Percentiles rank a stretch among this genome's conserved stretches.
phyloP scores from a whole-genome alignment of 1,284 basidiomycete species.

The Ustilago hordei region DNA sequence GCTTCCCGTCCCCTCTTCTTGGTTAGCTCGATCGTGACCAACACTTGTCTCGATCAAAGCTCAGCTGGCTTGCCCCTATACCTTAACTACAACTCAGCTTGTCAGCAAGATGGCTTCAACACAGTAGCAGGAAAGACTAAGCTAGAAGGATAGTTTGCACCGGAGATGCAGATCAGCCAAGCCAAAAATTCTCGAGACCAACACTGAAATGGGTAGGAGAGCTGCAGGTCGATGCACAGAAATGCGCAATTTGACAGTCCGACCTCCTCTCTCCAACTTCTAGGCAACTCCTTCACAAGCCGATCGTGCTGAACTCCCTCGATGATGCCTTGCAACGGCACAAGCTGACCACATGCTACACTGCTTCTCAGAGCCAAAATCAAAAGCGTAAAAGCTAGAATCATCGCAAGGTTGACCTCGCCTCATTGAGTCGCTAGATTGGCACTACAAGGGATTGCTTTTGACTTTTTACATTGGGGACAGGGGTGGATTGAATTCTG shows the following conservation, averaged over 20 bases:
- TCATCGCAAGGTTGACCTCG: not conserved
- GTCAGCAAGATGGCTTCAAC: too few species aligned
- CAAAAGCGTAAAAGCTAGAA: not conserved
- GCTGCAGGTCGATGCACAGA: slow-evolving; percentile 4
- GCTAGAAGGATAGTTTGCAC: too few species aligned
- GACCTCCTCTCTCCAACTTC: slow-evolving; percentile 12
- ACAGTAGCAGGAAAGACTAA: too few species aligned
- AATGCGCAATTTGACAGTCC: slow-evolving; percentile 26
- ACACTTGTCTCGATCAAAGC: not conserved
- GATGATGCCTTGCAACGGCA: not conserved
- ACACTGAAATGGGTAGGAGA: not conserved
- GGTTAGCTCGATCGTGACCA: not conserved
- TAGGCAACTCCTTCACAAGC: not conserved
- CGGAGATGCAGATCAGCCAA: too few species aligned
- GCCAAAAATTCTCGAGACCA: slow-evolving; percentile 4
- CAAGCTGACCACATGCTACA: not conserved
- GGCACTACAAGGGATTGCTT: not conserved
- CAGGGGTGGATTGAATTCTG: not conserved
- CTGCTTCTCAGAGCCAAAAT: not conserved
- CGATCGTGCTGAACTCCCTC: not conserved
- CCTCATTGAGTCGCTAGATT: not conserved
- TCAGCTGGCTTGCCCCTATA: not conserved
- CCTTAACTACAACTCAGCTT: too few species aligned
- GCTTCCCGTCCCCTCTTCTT: not conserved
- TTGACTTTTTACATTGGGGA: not conserved